Base-by-base conservation (phyloP, 202 grass and related monocot species). In the Panicum virgatum region DNA sequence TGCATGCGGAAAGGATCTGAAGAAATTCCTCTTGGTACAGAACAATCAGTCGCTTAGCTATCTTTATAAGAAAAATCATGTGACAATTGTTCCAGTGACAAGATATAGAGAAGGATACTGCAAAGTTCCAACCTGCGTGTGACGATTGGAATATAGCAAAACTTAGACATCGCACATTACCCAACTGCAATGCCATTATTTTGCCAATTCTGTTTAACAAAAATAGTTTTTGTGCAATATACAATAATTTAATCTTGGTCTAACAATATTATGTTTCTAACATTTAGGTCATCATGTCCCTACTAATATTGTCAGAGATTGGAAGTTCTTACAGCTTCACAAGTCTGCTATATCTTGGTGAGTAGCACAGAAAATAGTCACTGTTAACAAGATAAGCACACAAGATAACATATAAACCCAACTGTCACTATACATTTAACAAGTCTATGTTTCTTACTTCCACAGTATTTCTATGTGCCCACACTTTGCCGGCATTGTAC, bases 1-100 rank as follows among this genome's bases (percentile, higher is more conserved):
- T 66, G 92, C 90, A 4, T 87, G 90, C 70, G 96, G 96, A 50
- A 98, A 90, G 40, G 92, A 98, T 82, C 89, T 98, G 69, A 89
- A 84, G 84, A 76, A 85, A 77, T 93, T 98, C 77, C 85, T 92
- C 53, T 15, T 83, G 86, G 92, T 98, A 96, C 36, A 5, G 51
- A 27, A 69, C 12, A 83, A 64, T 63, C 16, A 1, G 0, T 44
- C 57, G 29, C 25, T 85, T 68, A 60, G 22, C 40, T 82, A 60
- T 27, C 22, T 72, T 67, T 15, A 59, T 65, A 62, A 63, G 19
- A 69, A 71, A 82, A 36, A 60, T n/a, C 32, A 19, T 66, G 78
- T 12, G 3, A 34, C 48, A 23, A 4, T 40, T 57, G 6, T 43
- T 43, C 57, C 39, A 82, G 13, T 69, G 45, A 13, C 22, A 61